Conservation (phyloP, 1,284 basidiomycete species). For the Irpex sp. region DNA sequence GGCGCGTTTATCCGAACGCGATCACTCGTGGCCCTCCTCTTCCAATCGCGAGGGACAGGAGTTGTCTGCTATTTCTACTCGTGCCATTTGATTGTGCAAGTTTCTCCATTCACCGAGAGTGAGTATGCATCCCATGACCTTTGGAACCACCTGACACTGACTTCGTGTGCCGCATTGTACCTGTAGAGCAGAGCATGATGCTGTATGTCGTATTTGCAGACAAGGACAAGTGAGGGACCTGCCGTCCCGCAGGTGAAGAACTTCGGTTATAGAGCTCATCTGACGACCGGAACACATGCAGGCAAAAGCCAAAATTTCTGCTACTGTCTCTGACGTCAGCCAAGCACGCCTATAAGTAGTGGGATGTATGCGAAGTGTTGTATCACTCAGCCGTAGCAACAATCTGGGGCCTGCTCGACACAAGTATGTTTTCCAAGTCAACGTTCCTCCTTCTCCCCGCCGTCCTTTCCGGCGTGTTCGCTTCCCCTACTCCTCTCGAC, state of each 20-base stretch:
- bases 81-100: neutral
- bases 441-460: conserved; percentile 17
- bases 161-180: neutral
- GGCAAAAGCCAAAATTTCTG: neutral
- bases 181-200: neutral
- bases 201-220: neutral
- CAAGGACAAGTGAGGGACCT: neutral
- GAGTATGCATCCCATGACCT: neutral
- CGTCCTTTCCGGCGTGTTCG: conserved; percentile 8
- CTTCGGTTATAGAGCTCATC: neutral
- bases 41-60: neutral
- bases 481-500: conserved; percentile 13
- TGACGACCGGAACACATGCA: neutral
- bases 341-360: neutral
- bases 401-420: neutral
- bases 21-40: neutral
- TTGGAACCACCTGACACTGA: neutral
- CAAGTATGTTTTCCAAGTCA: conserved; percentile 6
- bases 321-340: neutral
- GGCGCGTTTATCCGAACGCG: conserved; percentile 1
- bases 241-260: neutral
- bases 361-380: neutral
- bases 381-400: neutral
- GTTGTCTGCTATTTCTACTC: neutral
- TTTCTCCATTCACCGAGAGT: neutral